Conservation (phyloP, 73 alveolate species). For the Symbiodinium natans region DNA sequence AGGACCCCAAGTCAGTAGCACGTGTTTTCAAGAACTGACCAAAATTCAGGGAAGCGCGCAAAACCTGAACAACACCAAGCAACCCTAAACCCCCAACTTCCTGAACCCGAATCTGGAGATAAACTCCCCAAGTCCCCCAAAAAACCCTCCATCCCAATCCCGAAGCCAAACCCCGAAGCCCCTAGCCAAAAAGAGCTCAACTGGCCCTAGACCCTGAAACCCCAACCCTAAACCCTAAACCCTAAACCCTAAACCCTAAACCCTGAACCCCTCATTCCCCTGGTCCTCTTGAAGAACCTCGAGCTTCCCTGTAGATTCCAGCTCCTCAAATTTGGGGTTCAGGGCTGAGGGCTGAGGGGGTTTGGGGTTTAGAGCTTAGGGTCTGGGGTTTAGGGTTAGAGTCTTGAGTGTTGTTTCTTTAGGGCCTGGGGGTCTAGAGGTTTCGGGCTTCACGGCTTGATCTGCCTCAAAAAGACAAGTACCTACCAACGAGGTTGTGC, state of each 20-base stretch:
- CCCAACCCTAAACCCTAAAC: not conserved
- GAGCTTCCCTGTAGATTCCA: slow-evolving; percentile 49
- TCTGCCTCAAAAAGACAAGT: no score
- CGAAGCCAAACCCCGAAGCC: not conserved
- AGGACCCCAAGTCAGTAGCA: no score
- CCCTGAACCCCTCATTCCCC: not conserved
- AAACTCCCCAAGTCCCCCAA: not conserved
- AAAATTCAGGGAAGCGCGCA: no score
- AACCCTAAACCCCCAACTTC: not conserved
- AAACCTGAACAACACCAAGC: not conserved
- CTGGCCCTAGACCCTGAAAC: no score
- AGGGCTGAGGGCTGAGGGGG: no score
- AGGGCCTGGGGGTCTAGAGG: no score
- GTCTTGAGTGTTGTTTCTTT: no score
- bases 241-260: not conserved
- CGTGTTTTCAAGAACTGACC: no score
- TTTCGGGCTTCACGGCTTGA: no score
- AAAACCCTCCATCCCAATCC: not conserved
- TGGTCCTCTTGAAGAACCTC: slow-evolving; percentile 41
- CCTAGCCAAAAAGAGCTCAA: not conserved
- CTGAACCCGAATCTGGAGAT: not conserved
- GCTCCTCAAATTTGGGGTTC: not conserved
- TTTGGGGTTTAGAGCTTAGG: no score
- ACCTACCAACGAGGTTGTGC: no score
- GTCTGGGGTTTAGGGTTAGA: no score